Conservation (phyloP, 495 filamentous ascomycete genomes). For the Hypoxylon rickii region DNA sequence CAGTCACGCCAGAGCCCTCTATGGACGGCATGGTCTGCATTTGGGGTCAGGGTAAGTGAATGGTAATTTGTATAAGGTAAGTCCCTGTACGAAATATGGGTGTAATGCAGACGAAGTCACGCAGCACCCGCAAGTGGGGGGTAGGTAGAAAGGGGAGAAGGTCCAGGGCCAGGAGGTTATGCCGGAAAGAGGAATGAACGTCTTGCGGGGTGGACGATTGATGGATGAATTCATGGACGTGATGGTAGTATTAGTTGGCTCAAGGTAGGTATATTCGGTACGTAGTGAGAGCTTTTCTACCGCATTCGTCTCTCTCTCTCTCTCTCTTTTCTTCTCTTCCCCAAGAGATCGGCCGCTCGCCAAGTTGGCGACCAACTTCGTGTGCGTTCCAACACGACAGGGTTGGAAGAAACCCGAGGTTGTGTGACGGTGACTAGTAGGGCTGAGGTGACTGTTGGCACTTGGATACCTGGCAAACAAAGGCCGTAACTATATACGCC, state of each 20-base stretch:
- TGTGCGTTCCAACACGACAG: constrained; percentile 23
- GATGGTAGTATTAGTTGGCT: constrained; percentile 37
- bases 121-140: constrained; percentile 42
- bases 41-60: constrained; percentile 36
- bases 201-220: constrained; percentile 40
- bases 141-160: constrained; percentile 35
- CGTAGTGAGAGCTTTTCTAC: constrained; percentile 29
- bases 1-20: constrained; percentile 47
- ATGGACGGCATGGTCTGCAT: constrained; percentile 57
- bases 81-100: constrained; percentile 43
- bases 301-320: constrained; percentile 18
- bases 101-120: constrained; percentile 44
- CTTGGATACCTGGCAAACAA: constrained; percentile 9
- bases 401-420: constrained; percentile 11
- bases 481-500: constrained; percentile 20
- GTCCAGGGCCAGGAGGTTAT: constrained; percentile 40
- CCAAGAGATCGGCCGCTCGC: constrained; percentile 29
- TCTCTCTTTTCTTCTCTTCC: background rate
- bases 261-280: constrained; percentile 38
- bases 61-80: constrained; percentile 48
- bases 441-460: constrained; percentile 32
- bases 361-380: constrained; percentile 26
- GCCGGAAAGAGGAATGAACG: constrained; percentile 43
- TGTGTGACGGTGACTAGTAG: constrained; percentile 13
- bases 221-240: constrained; percentile 45